These are phyloP conservation scores for Ogataea ganodermae DNA, from an alignment of 805 yeast species.

Conservation along the genomic window DNA sequence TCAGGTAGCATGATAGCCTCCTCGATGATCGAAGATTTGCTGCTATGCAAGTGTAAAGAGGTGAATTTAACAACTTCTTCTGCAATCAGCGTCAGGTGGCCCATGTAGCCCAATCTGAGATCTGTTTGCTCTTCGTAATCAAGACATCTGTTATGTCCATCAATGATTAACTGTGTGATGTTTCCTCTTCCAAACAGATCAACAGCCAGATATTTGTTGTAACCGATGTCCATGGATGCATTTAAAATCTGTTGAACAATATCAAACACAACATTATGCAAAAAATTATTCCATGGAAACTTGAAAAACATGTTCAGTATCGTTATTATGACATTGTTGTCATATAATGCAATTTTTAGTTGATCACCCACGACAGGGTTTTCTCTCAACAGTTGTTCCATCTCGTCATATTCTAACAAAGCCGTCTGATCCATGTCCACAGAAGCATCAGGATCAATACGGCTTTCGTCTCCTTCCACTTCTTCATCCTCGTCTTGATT, in stretches of 20 bases:
- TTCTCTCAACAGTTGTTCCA: constrained; percentile 42
- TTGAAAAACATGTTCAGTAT: constrained; percentile 70
- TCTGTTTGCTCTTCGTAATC: constrained; percentile 59
- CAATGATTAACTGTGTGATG: constrained; percentile 56
- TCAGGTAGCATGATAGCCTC: constrained; percentile 52
- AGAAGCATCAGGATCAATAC: constrained; percentile 34
- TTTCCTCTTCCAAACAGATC: constrained; percentile 69
- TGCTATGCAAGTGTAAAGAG: constrained; percentile 37
- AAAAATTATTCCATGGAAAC: constrained; percentile 95
- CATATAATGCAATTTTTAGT: constrained; percentile 79
- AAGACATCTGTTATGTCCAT: constrained; percentile 61
- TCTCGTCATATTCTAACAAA: constrained; percentile 23
- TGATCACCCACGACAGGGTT: constrained; percentile 77
- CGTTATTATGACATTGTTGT: constrained; percentile 64
- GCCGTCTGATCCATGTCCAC: constrained; percentile 24
- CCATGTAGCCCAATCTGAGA: constrained; percentile 89
- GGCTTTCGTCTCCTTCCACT: constrained; percentile 25
- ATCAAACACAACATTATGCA: constrained; percentile 97
- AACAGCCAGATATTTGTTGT: constrained; percentile 72
- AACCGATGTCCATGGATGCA: constrained; percentile 79
- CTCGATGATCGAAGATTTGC: constrained; percentile 55
- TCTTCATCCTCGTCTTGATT: constrained; percentile 26
- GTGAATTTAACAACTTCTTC: constrained; percentile 92
- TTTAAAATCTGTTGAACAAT: constrained; percentile 91
- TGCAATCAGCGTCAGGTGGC: constrained; percentile 90